These are phyloP conservation scores for Podila epigama DNA, from an alignment of 192 early-diverging fungal genomes.

Conservation along the genomic window DNA sequence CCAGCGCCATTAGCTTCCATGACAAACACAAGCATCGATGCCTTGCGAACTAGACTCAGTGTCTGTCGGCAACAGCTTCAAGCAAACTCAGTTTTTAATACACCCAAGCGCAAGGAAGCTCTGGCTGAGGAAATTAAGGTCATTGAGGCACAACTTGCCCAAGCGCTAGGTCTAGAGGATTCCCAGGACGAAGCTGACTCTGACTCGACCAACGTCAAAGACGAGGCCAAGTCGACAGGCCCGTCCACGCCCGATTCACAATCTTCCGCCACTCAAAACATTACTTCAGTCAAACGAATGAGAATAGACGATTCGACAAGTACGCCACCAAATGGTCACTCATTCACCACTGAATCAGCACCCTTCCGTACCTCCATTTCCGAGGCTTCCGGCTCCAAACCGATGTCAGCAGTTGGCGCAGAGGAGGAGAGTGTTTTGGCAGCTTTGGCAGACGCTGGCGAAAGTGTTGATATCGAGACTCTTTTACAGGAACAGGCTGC, in stretches of 20 bases:
- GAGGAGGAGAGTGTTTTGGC: conserved; percentile 6
- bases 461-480: conserved; percentile 24
- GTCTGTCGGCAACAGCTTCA: conserved; percentile 30
- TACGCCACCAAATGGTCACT: not conserved
- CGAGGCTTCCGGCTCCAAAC: conserved; percentile 1
- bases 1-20: not conserved
- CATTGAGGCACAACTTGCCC: conserved; percentile 17
- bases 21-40: conserved; percentile 7
- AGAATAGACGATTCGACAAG: not conserved
- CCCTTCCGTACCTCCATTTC: not conserved
- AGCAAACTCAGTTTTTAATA: conserved; percentile 28
- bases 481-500: conserved; percentile 23
- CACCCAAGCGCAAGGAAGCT: conserved; percentile 20
- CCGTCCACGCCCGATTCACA: not conserved
- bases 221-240: not conserved
- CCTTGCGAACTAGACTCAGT: conserved; percentile 16
- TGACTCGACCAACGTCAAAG: not conserved
- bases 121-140: conserved; percentile 11
- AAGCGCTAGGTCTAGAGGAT: conserved; percentile 21
- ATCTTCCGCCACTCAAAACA: not conserved
- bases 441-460: conserved; percentile 21
- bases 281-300: not conserved
- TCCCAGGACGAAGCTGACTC: conserved; percentile 8
- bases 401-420: not conserved
- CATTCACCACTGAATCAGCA: conserved; percentile 3